Percentiles rank a stretch among this genome's conserved stretches.
Evolutionary conservation across 345 rosid species (phyloP).

Genomic region (Hibiscus mutabilis): DNA sequence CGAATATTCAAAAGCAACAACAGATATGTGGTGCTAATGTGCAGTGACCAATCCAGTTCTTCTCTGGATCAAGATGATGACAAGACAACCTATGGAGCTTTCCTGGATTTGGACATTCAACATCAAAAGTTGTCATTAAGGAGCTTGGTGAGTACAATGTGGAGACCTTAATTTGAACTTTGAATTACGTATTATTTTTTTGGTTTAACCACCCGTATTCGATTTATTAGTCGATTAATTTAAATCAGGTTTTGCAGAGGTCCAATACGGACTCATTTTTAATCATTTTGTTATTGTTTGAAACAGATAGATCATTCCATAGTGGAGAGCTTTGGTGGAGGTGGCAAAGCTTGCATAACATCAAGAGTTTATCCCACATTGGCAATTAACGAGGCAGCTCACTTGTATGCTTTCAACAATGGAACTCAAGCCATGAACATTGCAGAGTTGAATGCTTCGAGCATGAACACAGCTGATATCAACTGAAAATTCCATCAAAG

Average conservation of each 20-base stretch:
- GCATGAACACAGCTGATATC: constrained; percentile 49
- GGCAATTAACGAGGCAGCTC: constrained; percentile 32
- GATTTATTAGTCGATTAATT: no score
- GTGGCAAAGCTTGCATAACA: constrained; percentile 55
- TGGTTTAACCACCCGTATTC: no score
- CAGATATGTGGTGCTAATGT: constrained; percentile 41
- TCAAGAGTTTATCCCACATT: constrained; percentile 63
- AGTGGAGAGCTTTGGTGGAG: constrained; percentile 77
- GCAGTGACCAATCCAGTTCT: constrained; percentile 76
- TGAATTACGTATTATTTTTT: no score
- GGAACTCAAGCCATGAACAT: constrained; percentile 43
- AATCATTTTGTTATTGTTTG: neutral
- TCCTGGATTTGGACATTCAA: constrained; percentile 43
- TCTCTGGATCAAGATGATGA: constrained; percentile 27
- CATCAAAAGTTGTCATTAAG: constrained; percentile 41
- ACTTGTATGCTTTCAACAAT: constrained; percentile 52
- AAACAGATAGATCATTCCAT: constrained; percentile 64
- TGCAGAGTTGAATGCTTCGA: constrained; percentile 52
- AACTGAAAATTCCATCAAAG: constrained; percentile 17
- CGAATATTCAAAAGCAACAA: constrained; percentile 41
- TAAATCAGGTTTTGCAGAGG: no score
- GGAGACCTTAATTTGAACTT: no score
- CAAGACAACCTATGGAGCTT: constrained; percentile 51
- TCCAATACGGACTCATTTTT: no score
- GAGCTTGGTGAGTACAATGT: constrained; percentile 42